These are phyloP conservation scores for Rhizopogon vesiculosus DNA, from an alignment of 768 basidiomycete genomes.

Conservation along the genomic window DNA sequence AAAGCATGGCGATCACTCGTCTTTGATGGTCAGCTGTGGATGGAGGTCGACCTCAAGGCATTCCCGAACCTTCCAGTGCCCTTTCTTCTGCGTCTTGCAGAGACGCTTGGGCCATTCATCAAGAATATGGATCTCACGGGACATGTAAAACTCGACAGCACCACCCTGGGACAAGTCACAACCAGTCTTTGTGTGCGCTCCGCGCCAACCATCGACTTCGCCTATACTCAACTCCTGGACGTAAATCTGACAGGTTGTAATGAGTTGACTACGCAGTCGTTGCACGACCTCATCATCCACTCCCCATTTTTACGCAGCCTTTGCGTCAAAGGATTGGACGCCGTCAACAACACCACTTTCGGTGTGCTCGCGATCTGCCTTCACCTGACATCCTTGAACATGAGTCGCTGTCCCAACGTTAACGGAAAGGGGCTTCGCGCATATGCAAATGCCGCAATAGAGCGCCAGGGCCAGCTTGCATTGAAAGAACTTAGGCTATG, in stretches of 20 bases:
- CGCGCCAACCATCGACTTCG: conserved; percentile 21
- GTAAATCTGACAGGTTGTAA: conserved; percentile 75
- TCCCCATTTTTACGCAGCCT: conserved; percentile 57
- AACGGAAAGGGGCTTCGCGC: conserved; percentile 56
- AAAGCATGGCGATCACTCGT: conserved; percentile 70
- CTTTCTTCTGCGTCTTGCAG: conserved; percentile 49
- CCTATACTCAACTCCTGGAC: conserved; percentile 62
- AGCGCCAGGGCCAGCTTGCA: conserved; percentile 42
- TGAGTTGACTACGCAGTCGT: conserved; percentile 55
- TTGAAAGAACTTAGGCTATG: conserved; percentile 64
- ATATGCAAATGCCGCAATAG: conserved; percentile 39
- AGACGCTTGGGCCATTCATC: conserved; percentile 60
- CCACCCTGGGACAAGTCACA: conserved; percentile 48
- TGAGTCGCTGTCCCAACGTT: conserved; percentile 68
- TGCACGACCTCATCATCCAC: conserved; percentile 65
- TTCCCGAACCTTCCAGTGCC: conserved; percentile 54
- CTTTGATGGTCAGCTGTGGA: conserved; percentile 88
- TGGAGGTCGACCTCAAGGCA: conserved; percentile 52
- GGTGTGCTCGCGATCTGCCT: conserved; percentile 60
- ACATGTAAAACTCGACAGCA: conserved; percentile 45
- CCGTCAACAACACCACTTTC: conserved; percentile 73
- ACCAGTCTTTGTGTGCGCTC: conserved; percentile 47
- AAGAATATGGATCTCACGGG: conserved; percentile 59
- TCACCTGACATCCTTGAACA: conserved; percentile 54
- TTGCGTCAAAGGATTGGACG: conserved; percentile 61